phyloP scores from a whole-genome alignment of 139 green algal genomes.

The Gonium pectorale region DNA sequence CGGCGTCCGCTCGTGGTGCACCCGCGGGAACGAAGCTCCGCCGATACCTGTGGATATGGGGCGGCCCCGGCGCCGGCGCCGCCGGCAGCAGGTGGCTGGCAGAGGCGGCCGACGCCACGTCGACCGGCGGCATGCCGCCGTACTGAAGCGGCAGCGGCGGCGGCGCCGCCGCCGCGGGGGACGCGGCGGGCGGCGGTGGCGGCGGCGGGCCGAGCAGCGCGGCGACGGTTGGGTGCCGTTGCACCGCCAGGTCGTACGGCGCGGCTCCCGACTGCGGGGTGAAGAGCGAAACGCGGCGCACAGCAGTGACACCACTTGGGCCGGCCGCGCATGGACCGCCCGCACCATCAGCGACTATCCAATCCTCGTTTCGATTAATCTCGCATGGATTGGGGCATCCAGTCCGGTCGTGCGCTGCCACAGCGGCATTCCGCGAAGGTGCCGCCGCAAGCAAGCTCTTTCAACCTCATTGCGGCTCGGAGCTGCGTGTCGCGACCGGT shows the following conservation, averaged over 20 bases:
- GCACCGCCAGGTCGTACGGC: conserved; percentile 12
- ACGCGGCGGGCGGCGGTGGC: background rate
- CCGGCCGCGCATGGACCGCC: too few species aligned
- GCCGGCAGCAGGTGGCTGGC: background rate
- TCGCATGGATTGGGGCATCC: too few species aligned
- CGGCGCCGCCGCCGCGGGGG: too few species aligned
- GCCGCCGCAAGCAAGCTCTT: too few species aligned
- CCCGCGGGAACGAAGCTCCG: background rate
- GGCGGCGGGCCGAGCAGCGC: conserved; percentile 18
- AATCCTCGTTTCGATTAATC: too few species aligned
- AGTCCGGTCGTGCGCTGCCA: too few species aligned
- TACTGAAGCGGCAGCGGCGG: background rate
- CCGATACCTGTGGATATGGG: background rate
- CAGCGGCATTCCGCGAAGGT: too few species aligned
- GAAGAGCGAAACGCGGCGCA: too few species aligned
- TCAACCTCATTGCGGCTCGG: too few species aligned
- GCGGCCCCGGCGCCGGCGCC: background rate
- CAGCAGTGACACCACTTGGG: too few species aligned
- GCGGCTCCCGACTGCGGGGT: background rate
- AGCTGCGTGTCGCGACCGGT: too few species aligned
- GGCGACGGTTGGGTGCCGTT: conserved; percentile 1
- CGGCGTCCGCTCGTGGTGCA: background rate
- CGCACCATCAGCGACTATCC: too few species aligned
- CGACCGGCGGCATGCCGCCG: background rate
- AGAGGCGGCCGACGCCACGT: background rate